Evolutionary conservation across 2,329 filamentous ascomycete species (phyloP).

Genomic region (Calonectria honghensis): DNA sequence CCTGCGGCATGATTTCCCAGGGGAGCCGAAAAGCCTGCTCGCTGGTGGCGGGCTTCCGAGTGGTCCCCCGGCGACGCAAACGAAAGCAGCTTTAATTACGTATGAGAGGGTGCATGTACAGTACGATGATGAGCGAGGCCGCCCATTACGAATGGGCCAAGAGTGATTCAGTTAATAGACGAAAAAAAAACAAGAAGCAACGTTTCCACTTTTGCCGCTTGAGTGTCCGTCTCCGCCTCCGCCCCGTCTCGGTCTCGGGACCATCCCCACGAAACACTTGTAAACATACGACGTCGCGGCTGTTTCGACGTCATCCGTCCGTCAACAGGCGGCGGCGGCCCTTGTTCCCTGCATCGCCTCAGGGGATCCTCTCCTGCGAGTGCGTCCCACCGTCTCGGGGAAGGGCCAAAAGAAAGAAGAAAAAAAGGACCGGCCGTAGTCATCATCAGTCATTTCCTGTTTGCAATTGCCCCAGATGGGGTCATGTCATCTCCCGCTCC

Average conservation of each 20-base stretch:
- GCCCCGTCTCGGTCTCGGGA: conserved; percentile 7
- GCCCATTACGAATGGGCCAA: background rate
- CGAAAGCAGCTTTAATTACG: conserved; percentile 26
- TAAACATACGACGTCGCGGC: conserved; percentile 17
- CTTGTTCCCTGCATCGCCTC: conserved; percentile 4
- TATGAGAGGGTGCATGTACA: conserved; percentile 11
- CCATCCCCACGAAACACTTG: conserved; percentile 7
- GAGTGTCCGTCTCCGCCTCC: background rate
- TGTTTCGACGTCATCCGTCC: conserved; percentile 24
- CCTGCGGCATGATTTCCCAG: conserved; percentile 12
- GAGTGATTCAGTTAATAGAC: conserved; percentile 13
- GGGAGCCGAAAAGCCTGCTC: conserved; percentile 16
- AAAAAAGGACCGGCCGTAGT: background rate
- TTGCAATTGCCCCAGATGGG: background rate
- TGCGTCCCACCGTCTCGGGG: background rate
- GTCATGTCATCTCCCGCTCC: too few relatives aligned
- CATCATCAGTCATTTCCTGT: background rate
- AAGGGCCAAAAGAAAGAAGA: background rate
- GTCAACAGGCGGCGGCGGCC: background rate
- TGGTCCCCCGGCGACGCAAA: conserved; percentile 27
- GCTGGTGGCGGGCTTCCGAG: conserved; percentile 19
- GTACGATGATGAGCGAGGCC: background rate
- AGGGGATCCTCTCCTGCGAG: background rate
- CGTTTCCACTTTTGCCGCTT: conserved; percentile 30
- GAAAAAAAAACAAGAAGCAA: background rate